These are phyloP conservation scores for Gossypium raimondii DNA, from an alignment of 345 rosid species.

Conservation along the genomic window DNA sequence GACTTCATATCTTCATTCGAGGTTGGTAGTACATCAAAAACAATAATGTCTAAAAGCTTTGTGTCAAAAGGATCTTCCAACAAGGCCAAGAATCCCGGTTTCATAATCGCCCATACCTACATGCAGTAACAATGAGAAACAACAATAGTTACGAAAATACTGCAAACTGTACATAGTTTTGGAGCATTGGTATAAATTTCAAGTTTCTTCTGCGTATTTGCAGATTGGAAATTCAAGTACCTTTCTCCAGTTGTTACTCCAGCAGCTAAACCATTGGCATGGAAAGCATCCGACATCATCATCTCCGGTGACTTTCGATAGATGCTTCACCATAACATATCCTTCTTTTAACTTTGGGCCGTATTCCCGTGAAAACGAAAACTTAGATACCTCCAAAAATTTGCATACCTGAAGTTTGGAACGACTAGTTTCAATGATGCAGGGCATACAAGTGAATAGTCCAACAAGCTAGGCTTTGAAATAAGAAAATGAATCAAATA, in stretches of 20 bases:
- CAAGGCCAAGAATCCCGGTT: conserved; percentile 90
- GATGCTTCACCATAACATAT: conserved; percentile 67
- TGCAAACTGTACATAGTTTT: not conserved
- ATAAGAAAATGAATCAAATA: conserved; percentile 8
- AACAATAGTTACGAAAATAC: not conserved
- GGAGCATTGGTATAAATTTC: not conserved
- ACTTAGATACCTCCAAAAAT: conserved; percentile 84
- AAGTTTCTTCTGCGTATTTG: not conserved
- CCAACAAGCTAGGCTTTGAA: not conserved
- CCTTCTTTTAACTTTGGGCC: conserved; percentile 94
- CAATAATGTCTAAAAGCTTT: conserved; percentile 68
- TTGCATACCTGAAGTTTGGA: conserved; percentile 65
- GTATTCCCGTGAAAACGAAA: conserved; percentile 72
- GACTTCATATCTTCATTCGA: conserved; percentile 29
- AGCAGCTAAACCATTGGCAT: conserved; percentile 50
- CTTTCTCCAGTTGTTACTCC: conserved; percentile 63
- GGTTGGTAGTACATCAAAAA: conserved; percentile 53
- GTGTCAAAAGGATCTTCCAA: conserved; percentile 69
- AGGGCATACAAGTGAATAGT: not conserved
- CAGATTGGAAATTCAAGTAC: conserved; percentile 26
- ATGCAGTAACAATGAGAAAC: conserved; percentile 5
- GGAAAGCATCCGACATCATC: conserved; percentile 39
- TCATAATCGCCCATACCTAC: conserved; percentile 95
- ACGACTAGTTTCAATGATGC: not conserved
- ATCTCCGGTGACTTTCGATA: conserved; percentile 32